Evolutionary conservation across 2,329 filamentous ascomycete genomes (phyloP).

Genomic region (Paracoccidioides lutzii): DNA sequence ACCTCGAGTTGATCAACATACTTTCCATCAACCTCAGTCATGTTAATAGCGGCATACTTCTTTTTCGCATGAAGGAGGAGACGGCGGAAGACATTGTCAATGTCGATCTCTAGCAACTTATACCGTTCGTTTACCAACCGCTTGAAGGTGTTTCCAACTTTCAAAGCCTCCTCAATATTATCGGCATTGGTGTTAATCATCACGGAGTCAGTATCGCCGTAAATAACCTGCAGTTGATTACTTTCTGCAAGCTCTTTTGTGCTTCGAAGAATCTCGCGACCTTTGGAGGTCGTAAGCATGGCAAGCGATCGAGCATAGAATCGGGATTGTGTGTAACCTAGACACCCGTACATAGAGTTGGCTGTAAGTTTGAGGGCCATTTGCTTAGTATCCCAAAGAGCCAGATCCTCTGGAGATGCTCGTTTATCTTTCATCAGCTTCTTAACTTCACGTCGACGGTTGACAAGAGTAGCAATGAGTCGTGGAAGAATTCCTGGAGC

Average conservation of each 20-base stretch:
- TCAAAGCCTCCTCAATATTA: slow-evolving; percentile 78
- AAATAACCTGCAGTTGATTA: slow-evolving; percentile 86
- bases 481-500: slow-evolving; percentile 75
- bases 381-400: slow-evolving; percentile 97
- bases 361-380: slow-evolving; percentile 91
- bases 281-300: slow-evolving; percentile 92
- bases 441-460: slow-evolving; percentile 82
- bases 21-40: slow-evolving; percentile 78
- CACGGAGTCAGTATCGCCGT: slow-evolving; percentile 97
- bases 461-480: slow-evolving; percentile 84
- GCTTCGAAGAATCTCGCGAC: slow-evolving; percentile 88
- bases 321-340: slow-evolving; percentile 91
- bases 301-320: slow-evolving; percentile 94
- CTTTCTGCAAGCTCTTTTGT: slow-evolving; percentile 93
- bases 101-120: slow-evolving; percentile 86
- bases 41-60: slow-evolving; percentile 95
- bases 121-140: slow-evolving; percentile 89
- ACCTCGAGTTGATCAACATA: slow-evolving; percentile 92
- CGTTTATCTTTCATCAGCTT: slow-evolving; percentile 89
- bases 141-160: slow-evolving; percentile 91
- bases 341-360: slow-evolving; percentile 98
- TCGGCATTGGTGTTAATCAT: slow-evolving; percentile 99
- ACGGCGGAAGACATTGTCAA: slow-evolving; percentile 91
- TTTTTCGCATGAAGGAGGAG: slow-evolving; percentile 95
- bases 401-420: slow-evolving; percentile 72